Evolutionary conservation across 2,329 filamentous ascomycete species (phyloP).

Genomic region (Nectriaceae sp.): DNA sequence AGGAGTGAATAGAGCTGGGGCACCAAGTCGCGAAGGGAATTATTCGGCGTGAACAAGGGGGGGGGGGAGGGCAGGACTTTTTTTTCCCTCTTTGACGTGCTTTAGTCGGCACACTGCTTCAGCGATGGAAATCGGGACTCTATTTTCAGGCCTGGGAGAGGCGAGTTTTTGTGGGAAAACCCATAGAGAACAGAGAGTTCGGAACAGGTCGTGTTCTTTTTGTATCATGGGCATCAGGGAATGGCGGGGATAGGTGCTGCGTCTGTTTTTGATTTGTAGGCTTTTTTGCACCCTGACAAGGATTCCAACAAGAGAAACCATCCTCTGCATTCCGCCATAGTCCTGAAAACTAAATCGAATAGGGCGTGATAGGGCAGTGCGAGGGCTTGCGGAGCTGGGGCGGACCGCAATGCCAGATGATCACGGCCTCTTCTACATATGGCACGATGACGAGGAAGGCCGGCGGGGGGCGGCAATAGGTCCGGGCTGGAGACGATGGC

Average conservation of each 20-base stretch:
- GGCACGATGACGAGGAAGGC: constrained; percentile 7
- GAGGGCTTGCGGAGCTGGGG: constrained; percentile 5
- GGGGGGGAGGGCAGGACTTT: background rate
- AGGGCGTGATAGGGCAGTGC: background rate
- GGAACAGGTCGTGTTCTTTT: constrained; percentile 5
- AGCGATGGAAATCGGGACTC: constrained; percentile 2
- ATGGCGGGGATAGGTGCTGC: constrained; percentile 4
- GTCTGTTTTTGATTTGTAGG: constrained; percentile 5
- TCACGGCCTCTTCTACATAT: constrained; percentile 7
- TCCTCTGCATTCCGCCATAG: background rate
- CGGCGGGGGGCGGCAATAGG: background rate
- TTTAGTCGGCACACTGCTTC: background rate
- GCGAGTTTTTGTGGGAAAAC: constrained; percentile 1
- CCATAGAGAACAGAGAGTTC: constrained; percentile 1
- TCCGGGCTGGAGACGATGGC: constrained; percentile 1
- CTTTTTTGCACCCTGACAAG: constrained; percentile 2
- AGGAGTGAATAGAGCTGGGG: constrained; percentile 4
- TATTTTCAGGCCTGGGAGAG: constrained; percentile 2
- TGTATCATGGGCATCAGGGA: constrained; percentile 18
- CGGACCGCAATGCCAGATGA: constrained; percentile 6
- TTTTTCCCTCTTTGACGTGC: background rate
- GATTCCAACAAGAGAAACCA: constrained; percentile 3
- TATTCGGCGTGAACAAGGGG: background rate
- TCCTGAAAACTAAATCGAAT: background rate
- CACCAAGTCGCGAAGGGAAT: background rate